These are phyloP conservation scores for Boletellus ananas DNA, from an alignment of 768 basidiomycete species.

Conservation along the genomic window DNA sequence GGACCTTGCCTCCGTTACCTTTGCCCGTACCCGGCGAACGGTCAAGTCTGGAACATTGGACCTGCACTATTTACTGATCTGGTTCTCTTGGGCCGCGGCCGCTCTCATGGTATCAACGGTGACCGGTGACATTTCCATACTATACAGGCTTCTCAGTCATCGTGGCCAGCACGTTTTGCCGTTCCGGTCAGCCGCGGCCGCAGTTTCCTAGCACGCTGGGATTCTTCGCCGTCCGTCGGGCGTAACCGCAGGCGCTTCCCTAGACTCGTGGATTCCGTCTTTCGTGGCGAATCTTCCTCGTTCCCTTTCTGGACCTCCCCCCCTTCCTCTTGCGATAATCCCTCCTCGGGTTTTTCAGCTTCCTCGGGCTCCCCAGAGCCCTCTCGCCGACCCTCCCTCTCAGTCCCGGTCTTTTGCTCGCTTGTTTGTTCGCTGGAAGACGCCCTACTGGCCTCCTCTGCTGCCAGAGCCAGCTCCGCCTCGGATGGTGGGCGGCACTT, in stretches of 20 bases:
- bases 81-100: not conserved
- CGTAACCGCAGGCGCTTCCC: constrained; percentile 20
- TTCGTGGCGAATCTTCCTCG: not conserved
- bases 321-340: constrained; percentile 7
- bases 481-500: constrained; percentile 23
- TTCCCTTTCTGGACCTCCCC: not conserved
- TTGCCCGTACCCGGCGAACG: too few species aligned
- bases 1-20: too few species aligned
- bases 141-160: not conserved
- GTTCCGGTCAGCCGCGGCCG: constrained; percentile 2
- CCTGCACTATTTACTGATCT: too few species aligned
- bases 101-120: not conserved
- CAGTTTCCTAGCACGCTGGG: constrained; percentile 12
- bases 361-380: constrained; percentile 11
- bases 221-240: constrained; percentile 8
- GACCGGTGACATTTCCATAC: not conserved
- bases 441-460: constrained; percentile 6
- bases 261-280: not conserved
- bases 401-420: not conserved
- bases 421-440: not conserved
- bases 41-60: too few species aligned
- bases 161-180: constrained; percentile 2
- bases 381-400: not conserved
- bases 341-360: constrained; percentile 10
- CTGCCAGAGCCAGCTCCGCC: constrained; percentile 16